Evolutionary conservation across 257 asterid species (phyloP), one percentile per base, ranked within the genome.

Genomic region (Solanum appendiculatum): DNA sequence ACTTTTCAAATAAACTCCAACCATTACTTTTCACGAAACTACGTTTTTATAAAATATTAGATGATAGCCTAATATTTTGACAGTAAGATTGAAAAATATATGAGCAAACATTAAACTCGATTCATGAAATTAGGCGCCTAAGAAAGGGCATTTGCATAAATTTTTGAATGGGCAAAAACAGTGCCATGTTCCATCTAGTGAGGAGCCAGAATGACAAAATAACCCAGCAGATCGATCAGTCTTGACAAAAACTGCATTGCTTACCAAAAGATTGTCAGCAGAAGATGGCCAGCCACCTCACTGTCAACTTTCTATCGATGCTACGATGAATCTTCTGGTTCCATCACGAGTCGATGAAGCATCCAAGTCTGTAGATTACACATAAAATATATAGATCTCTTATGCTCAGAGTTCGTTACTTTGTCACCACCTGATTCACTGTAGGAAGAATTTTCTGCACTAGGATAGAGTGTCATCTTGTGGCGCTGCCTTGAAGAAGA

Each of bases 401-500:
- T 80, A 80, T 80, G 85, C 83, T 75, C 21, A 80, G 36, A 80
- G 85, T 75, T 23, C 29, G 25, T 44, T 78, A 44, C 84, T 80
- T 9, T 29, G 60, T 80, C 85, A 29, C 25, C 2, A 1, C 29
- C 68, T 46, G 85, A 46, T 80, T 9, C 42, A 29, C 68, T 29
- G 16, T 16, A 27, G n/a, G 37, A 25, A 77, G 37, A 25, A 40
- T n/a, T 46, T 46, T 80, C 25, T 46, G 85, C 3, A 7, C 85
- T 16, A 27, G 18, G 85, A 46, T 25, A 29, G 60, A 78, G 39
- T 92, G 39, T 92, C 89, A 92, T 90, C 91, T 90, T 88, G 87
- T 87, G 70, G 91, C 88, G 91, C 78, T 89, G 91, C 96, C 91
- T 88, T 97, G 99, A 70, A 95, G 98, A 90, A 97, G 98, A 93